A percentile compares a stretch with the other conserved stretches of the same genome.
Conservation (phyloP, 352 stramenopile genomes). For the Globisporangium radiosum region DNA sequence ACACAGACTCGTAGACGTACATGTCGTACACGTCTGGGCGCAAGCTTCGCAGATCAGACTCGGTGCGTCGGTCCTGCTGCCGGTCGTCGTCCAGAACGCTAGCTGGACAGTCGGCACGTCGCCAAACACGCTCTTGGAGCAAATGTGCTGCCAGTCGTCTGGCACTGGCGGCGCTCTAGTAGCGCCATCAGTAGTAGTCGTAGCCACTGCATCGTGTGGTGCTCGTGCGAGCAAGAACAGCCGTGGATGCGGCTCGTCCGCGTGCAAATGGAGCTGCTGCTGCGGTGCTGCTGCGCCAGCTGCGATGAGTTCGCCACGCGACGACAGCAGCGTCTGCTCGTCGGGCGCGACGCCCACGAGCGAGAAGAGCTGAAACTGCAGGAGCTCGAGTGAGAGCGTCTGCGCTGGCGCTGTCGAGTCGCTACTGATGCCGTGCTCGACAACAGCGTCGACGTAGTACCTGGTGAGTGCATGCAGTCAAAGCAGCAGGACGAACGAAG, state of each 20-base stretch:
- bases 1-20: conserved; percentile 16
- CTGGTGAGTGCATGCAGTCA: conserved; percentile 8
- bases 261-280: neutral
- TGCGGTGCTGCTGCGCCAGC: conserved; percentile 4
- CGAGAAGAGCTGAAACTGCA: conserved; percentile 69
- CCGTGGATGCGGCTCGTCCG: conserved; percentile 15
- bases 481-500: no score
- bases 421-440: conserved; percentile 10
- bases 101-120: conserved; percentile 37
- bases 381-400: conserved; percentile 39
- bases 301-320: conserved; percentile 29
- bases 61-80: conserved; percentile 2
- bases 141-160: conserved; percentile 55
- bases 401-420: conserved; percentile 3
- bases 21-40: conserved; percentile 53
- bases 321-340: conserved; percentile 51
- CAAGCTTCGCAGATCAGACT: conserved; percentile 57
- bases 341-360: conserved; percentile 50
- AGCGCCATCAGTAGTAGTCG: neutral
- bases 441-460: conserved; percentile 26
- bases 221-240: conserved; percentile 34
- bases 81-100: conserved; percentile 25
- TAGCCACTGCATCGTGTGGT: conserved; percentile 1
- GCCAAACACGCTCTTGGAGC: conserved; percentile 55
- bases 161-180: conserved; percentile 6